Evolutionary conservation across 2,329 filamentous ascomycete species (phyloP).

Genomic region (Tolypocladium ovalisporum): DNA sequence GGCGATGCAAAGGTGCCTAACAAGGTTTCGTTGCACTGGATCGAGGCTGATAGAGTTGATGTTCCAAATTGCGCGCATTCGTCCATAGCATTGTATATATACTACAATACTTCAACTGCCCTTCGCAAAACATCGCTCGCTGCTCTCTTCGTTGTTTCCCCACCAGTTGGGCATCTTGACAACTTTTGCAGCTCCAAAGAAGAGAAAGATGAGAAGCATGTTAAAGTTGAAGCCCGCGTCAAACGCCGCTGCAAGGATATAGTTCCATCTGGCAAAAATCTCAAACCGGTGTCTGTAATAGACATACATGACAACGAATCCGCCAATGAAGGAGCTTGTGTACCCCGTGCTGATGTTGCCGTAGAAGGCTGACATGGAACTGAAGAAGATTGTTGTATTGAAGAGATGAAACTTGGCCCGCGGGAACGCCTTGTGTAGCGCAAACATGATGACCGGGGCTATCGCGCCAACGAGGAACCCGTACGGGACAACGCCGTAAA

Average conservation of each 20-base stretch:
- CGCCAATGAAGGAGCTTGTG: conserved; percentile 45
- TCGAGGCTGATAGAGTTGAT: too few relatives aligned
- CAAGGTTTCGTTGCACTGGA: too few relatives aligned
- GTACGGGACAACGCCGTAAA: conserved; percentile 38
- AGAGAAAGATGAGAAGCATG: conserved; percentile 49
- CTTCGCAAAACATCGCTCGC: conserved; percentile 49
- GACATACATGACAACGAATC: conserved; percentile 50
- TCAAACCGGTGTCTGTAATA: conserved; percentile 43
- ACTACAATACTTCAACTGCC: not conserved
- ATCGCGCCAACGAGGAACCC: conserved; percentile 40
- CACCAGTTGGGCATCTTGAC: conserved; percentile 53
- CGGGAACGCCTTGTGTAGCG: conserved; percentile 41
- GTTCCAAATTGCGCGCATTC: too few relatives aligned
- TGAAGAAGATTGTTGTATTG: conserved; percentile 54
- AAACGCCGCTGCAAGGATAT: conserved; percentile 48
- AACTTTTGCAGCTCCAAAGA: conserved; percentile 44
- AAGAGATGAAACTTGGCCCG: conserved; percentile 42
- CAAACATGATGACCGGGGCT: conserved; percentile 34
- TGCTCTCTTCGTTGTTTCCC: conserved; percentile 44
- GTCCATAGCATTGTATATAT: too few relatives aligned
- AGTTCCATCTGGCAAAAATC: conserved; percentile 50
- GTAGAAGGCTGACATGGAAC: conserved; percentile 42
- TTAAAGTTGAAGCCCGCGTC: conserved; percentile 54
- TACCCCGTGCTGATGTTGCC: conserved; percentile 52
- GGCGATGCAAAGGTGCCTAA: too few relatives aligned